Conservation (phyloP, 345 rosid genomes). For the Rhizophora apiculata region DNA sequence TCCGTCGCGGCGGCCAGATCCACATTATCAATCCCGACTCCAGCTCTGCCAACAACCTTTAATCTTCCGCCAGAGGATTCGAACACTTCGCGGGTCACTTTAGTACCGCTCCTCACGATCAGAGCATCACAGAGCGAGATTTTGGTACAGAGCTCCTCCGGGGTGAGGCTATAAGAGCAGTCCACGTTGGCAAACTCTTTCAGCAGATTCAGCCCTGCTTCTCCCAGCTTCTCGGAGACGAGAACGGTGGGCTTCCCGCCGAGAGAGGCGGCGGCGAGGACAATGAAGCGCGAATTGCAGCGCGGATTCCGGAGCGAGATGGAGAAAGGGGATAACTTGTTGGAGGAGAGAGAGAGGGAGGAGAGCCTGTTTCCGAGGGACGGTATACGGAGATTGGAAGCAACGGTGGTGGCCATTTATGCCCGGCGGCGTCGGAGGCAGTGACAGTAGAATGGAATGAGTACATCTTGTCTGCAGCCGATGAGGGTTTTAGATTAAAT, state of each 20-base stretch:
- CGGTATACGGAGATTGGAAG: constrained; percentile 6
- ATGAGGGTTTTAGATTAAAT: constrained; percentile 18
- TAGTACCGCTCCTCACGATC: constrained; percentile 25
- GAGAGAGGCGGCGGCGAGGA: constrained; percentile 8
- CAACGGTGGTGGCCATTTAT: constrained; percentile 8
- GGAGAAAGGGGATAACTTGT: background rate
- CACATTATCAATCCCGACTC: constrained; percentile 24
- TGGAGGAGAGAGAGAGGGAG: constrained; percentile 6
- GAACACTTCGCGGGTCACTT: constrained; percentile 25
- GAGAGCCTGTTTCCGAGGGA: background rate
- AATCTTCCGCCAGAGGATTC: constrained; percentile 20
- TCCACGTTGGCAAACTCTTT: constrained; percentile 19
- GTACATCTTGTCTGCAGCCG: constrained; percentile 11
- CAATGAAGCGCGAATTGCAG: constrained; percentile 14
- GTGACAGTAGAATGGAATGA: background rate
- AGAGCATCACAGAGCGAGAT: constrained; percentile 23
- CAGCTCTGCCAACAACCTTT: constrained; percentile 25
- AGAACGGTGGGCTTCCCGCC: constrained; percentile 22
- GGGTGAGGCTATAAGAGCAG: constrained; percentile 23
- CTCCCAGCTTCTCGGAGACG: constrained; percentile 25
- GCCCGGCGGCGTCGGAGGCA: background rate
- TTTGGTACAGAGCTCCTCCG: constrained; percentile 24
- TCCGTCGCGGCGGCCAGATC: constrained; percentile 27
- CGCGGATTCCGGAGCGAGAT: background rate
- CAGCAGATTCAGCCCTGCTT: constrained; percentile 8